Conservation (phyloP, 148 eudicot species). For the Chenopodium berlandieri region DNA sequence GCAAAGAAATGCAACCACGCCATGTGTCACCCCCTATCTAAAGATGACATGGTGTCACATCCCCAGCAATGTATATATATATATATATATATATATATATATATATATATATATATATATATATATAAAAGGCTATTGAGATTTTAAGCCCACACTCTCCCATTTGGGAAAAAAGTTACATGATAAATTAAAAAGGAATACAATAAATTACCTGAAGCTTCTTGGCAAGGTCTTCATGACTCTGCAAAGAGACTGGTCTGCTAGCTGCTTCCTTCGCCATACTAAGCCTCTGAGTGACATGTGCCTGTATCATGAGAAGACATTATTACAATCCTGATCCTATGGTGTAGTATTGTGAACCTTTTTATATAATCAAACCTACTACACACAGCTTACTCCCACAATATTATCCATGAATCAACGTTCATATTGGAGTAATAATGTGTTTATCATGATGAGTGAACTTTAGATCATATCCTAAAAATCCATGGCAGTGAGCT, state of each 20-base stretch:
- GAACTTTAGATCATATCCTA: not conserved
- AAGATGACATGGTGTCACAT: too few relatives aligned
- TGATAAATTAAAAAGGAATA: not conserved
- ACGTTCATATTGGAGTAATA: not conserved
- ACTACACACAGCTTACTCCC: not conserved
- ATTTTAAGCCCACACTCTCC: too few relatives aligned
- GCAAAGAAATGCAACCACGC: too few relatives aligned
- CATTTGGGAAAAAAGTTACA: not conserved
- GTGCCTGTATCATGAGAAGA: constrained; percentile 45
- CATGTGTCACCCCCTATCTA: too few relatives aligned
- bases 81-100: too few relatives aligned
- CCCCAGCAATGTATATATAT: too few relatives aligned
- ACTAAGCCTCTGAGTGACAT: constrained; percentile 72
- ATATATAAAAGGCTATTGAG: too few relatives aligned
- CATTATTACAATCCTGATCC: not conserved
- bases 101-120: too few relatives aligned
- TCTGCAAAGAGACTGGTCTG: constrained; percentile 54
- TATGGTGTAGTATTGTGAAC: not conserved
- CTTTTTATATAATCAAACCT: not conserved
- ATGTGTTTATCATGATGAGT: not conserved
- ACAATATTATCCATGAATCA: not conserved
- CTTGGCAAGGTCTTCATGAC: constrained; percentile 89
- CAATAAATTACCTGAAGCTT: constrained; percentile 69
- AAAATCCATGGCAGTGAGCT: not conserved
- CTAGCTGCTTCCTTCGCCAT: constrained; percentile 61